Evolutionary conservation across 225 moss, liverwort and hornwort genomes (phyloP).

Genomic region (Marchantia polymorpha): DNA sequence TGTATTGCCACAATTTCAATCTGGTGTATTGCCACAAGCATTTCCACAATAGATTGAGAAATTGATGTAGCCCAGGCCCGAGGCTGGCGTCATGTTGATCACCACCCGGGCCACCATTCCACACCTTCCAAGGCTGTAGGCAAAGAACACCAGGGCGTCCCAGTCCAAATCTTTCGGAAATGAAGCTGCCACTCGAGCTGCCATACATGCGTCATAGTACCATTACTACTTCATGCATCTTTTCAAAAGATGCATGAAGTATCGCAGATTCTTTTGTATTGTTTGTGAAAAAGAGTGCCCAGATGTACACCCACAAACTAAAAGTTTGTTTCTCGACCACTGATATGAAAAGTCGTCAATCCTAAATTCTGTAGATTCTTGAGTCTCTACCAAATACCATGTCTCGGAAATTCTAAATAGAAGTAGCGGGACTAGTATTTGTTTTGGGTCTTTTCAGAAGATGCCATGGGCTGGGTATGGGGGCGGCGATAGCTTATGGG

Average conservation of each 20-base stretch:
- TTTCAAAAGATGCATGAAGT: too few relatives aligned
- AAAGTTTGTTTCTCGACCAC: not conserved
- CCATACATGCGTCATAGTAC: not conserved
- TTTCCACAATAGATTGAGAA: too few relatives aligned
- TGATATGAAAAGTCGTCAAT: not conserved
- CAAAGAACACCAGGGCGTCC: not conserved
- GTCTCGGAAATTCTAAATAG: not conserved
- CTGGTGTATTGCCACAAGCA: too few relatives aligned
- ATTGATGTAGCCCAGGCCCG: not conserved
- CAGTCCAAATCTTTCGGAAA: not conserved
- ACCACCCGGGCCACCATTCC: not conserved
- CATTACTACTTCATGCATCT: not conserved
- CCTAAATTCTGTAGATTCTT: not conserved
- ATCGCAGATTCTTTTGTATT: too few relatives aligned
- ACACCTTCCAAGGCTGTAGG: not conserved
- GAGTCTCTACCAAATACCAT: too few relatives aligned
- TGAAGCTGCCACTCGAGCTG: not conserved
- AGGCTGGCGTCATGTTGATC: not conserved
- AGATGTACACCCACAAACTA: not conserved
- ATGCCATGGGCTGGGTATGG: not conserved
- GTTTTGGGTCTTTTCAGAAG: too few relatives aligned
- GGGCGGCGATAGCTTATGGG: not conserved
- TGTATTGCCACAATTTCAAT: not conserved
- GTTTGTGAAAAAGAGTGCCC: not conserved
- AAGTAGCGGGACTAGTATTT: not conserved